Base-by-base conservation (phyloP, 257 asterid species). In the Salvia splendens region DNA sequence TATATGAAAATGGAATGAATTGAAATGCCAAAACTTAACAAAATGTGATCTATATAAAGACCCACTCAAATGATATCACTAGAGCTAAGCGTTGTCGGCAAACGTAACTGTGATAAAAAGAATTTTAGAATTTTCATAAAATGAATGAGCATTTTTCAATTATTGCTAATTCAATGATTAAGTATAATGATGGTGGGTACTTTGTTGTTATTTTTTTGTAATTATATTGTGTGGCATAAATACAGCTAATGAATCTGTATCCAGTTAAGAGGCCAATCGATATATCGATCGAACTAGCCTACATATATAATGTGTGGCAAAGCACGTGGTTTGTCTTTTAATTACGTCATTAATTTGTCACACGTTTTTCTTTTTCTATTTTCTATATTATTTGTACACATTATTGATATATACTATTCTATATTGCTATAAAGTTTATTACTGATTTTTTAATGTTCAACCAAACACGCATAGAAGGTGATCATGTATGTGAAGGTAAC, bases 301-400 rank as follows among this genome's bases (percentile, higher is more conserved):
- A 50, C 20, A 17, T 24, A 53, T 1, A 42, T 16, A 6, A 15
- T 17, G 20, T 17, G 20, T 17, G 38, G 43, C 68, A 73, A 49
- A 17, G 61, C 78, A 73, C 73, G 51, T 73, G 73, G 30, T 67
- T 67, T 67, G 78, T 73, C 70, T 60, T 51, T 43, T 60, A 73
- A 67, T 73, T 53, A 11, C 46, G 56, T 73, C 65, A 67, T 60
- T 60, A 67, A 43, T 61, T 68, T 66, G 5, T 52, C 35, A 36
- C 54, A 45, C 48, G 1, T 36, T 7, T 10, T 3, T 3, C 3
- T 10, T 10, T 5, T 14, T 9, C 11, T 15, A 32, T 3, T 28
- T 55, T 56, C 24, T 5, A 30, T 43, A 12, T 0, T 55, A 11
- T 50, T 10, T 47, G 20, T 8, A 17, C 12, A 8, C 15, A 15